Evolutionary conservation across 1,139 yeast genomes (phyloP), one percentile per base, ranked within the genome.

Genomic region (Dujonia santamariae): DNA sequence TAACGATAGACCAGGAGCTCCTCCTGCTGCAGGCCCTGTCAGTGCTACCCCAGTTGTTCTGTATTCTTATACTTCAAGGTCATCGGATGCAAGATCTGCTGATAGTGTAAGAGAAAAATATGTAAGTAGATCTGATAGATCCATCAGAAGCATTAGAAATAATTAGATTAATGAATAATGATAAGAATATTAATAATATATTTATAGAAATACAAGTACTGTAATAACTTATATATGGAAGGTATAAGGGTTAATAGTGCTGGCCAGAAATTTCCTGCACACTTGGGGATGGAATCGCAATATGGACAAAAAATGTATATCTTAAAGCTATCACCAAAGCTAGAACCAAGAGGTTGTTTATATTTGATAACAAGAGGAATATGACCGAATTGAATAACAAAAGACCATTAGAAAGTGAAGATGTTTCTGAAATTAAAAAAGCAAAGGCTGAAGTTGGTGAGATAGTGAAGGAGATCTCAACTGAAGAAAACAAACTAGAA

Each of bases 91-190:
- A 7, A 28, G 38, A 23, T 29, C 40, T 6, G 19, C 35, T 29
- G 43, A 46, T 20, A 48, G 61, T 4, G 52, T 57, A n/a, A 46
- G 52, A 32, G 66, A 60, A 28, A 62, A 59, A 37, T 61, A 62
- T 37, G 40, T 36, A 14, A 39, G 45, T 13, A 44, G 44, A 14
- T 20, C 34, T 7, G 37, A 31, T 19, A 39, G 61, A 20, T 55
- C 60, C 11, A 53, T 55, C 18, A 39, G 56, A 31, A 54, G 54
- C 31, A 56, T 57, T 12, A 41, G 63, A 30, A 48, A 45, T 28
- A 39, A 48, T 25, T 50, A 50, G 9, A 47, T n/a, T n/a, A n/a
- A n/a, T n/a, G n/a, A n/a, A n/a, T n/a, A n/a, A n/a, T n/a, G n/a
- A n/a, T n/a, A n/a, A n/a, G n/a, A n/a, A n/a, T n/a, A n/a, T n/a